Evolutionary conservation across 345 rosid species (phyloP), one percentile per base, ranked within the genome.

Genomic region (Tarenaya hassleriana): DNA sequence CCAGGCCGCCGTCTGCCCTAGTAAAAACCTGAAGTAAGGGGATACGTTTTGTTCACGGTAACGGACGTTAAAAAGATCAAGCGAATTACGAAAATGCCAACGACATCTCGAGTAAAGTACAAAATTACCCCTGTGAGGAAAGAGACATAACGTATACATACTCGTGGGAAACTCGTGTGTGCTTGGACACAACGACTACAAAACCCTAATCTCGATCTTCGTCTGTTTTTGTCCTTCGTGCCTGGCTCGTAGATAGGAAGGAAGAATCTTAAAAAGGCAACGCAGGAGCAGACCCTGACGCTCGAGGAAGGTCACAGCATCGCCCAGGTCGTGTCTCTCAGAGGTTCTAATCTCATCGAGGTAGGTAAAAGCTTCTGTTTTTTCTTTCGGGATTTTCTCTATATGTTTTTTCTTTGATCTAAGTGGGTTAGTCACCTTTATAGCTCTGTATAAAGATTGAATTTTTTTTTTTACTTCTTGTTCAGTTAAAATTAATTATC

Each of bases 231-330:
- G 34, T 9, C 15, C 9, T 15, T 42, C n/a, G n/a, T 35, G 32
- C 1, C 27, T 50, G 12, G 7, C 37, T 47, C 47, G 15, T n/a
- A 76, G 69, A 86, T 80, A 68, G 87, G 95, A n/a, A 77, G 98
- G 70, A 86, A 77, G 79, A 86, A 84, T 75, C 66, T 91, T 69
- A 81, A 77, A 72, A 76, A 85, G 63, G 96, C 89, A 21, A 77
- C 79, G 1, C 66, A 66, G 56, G 91, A 80, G 15, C 75, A 67
- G 38, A 72, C 61, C 10, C 67, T 87, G 20, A 69, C 61, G 10
- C 79, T 86, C 48, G 67, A 69, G 73, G 76, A 78, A 68, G 87
- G 89, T 12, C 82, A 91, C 18, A 80, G 73, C 62, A 71, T 91
- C 44, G 78, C 73, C 61, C 87, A 79, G 16, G 59, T 16, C 17